Evolutionary conservation across 345 rosid genomes (phyloP).

Genomic region (Adansonia digitata): DNA sequence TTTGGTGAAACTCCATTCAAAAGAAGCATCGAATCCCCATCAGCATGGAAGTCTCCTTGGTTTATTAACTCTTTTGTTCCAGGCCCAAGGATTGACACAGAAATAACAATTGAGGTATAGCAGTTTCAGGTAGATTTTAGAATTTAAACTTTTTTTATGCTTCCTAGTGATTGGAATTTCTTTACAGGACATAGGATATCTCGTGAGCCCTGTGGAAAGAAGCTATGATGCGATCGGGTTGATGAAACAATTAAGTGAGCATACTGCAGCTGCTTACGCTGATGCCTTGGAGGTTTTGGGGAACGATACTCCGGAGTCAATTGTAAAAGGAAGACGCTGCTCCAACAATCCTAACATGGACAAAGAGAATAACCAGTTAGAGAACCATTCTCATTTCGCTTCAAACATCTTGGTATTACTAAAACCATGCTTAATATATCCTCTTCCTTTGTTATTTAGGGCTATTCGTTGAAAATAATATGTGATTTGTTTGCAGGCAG

Average conservation of each 20-base stretch:
- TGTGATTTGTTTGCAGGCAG: conserved; percentile 47
- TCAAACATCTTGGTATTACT: conserved; percentile 39
- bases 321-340: conserved; percentile 37
- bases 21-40: conserved; percentile 87
- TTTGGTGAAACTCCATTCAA: conserved; percentile 83
- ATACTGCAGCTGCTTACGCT: conserved; percentile 75
- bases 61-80: conserved; percentile 73
- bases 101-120: conserved; percentile 79
- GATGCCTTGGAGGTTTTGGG: conserved; percentile 91
- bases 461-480: not conserved
- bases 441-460: not conserved
- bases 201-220: conserved; percentile 83
- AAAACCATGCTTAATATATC: not conserved
- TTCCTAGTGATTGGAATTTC: not conserved
- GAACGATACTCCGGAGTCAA: conserved; percentile 56
- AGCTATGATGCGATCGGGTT: conserved; percentile 89
- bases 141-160: not conserved
- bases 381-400: conserved; percentile 38
- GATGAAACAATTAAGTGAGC: conserved; percentile 88
- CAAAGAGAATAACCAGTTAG: conserved; percentile 41
- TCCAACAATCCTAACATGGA: conserved; percentile 24
- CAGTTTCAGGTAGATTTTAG: not conserved
- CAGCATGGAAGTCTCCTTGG: conserved; percentile 98
- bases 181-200: conserved; percentile 82
- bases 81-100: conserved; percentile 80